These are phyloP conservation scores for Arthrinium phaeospermum DNA, from an alignment of 2,329 filamentous ascomycete genomes.

Conservation along the genomic window DNA sequence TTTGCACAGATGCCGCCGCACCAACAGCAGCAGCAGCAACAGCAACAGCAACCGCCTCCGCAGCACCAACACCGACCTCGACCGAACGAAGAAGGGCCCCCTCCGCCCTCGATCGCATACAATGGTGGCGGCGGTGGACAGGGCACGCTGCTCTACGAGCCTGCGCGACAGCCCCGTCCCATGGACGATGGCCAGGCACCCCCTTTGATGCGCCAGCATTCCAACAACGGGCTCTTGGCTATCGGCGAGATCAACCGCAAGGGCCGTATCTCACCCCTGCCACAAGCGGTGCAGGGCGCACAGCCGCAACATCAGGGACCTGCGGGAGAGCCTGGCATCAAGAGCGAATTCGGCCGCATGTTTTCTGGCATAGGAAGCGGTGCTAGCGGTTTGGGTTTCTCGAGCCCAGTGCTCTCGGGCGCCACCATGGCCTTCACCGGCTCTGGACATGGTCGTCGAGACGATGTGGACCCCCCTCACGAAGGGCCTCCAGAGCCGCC, in stretches of 20 bases:
- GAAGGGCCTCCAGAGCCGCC: conserved; percentile 50
- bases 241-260: conserved; percentile 82
- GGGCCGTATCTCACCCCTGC: conserved; percentile 84
- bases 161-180: conserved; percentile 45
- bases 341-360: conserved; percentile 93
- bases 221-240: conserved; percentile 72
- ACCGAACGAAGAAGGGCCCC: conserved; percentile 53
- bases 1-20: conserved; percentile 45
- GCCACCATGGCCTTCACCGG: conserved; percentile 54
- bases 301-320: conserved; percentile 82
- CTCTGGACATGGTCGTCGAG: conserved; percentile 53
- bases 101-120: conserved; percentile 58
- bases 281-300: conserved; percentile 91
- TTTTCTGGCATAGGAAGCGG: conserved; percentile 85
- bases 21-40: conserved; percentile 41
- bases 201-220: conserved; percentile 59
- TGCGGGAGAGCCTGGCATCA: conserved; percentile 84
- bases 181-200: conserved; percentile 52
- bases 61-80: conserved; percentile 45
- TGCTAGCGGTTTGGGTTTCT: conserved; percentile 55
- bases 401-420: conserved; percentile 55
- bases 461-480: conserved; percentile 55
- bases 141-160: conserved; percentile 49
- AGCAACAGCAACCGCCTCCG: conserved; percentile 42
- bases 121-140: conserved; percentile 48